phyloP scores from a whole-genome alignment of 495 filamentous ascomycete species.

The Friedmanniomyces simplex region DNA sequence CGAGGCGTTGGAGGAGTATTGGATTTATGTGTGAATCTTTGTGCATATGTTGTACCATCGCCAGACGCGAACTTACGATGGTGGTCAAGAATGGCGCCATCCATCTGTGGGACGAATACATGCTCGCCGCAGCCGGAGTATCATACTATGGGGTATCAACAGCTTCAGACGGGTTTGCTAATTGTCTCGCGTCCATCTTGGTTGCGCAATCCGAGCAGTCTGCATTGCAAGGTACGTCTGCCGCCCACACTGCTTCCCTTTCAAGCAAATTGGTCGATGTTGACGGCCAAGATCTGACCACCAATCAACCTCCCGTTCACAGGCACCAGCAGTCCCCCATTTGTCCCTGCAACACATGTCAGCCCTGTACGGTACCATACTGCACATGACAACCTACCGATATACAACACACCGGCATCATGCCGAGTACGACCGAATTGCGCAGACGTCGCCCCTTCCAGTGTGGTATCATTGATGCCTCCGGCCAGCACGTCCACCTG shows the following conservation, averaged over 20 bases:
- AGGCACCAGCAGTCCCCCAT: slow-evolving; percentile 3
- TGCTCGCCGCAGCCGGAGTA: too few species aligned
- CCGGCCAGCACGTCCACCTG: slow-evolving; percentile 6
- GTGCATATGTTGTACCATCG: neutral
- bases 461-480: slow-evolving; percentile 1
- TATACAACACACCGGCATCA: slow-evolving; percentile 11
- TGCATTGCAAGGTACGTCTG: too few species aligned
- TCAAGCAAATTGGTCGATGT: slow-evolving; percentile 9
- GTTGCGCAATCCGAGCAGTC: neutral
- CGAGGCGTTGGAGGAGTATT: neutral
- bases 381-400: neutral
- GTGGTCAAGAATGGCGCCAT: neutral
- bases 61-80: neutral
- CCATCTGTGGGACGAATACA: too few species aligned
- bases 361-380: neutral
- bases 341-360: slow-evolving; percentile 3
- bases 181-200: neutral
- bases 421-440: slow-evolving; percentile 9
- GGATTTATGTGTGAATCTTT: neutral
- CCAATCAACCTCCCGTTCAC: slow-evolving; percentile 1
- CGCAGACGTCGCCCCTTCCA: slow-evolving; percentile 8
- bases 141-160: too few species aligned
- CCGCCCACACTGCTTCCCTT: neutral
- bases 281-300: slow-evolving; percentile 10
- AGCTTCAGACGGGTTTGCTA: too few species aligned